Evolutionary conservation across 2,329 filamentous ascomycete genomes (phyloP).

Genomic region (Atkinsonella texensis): DNA sequence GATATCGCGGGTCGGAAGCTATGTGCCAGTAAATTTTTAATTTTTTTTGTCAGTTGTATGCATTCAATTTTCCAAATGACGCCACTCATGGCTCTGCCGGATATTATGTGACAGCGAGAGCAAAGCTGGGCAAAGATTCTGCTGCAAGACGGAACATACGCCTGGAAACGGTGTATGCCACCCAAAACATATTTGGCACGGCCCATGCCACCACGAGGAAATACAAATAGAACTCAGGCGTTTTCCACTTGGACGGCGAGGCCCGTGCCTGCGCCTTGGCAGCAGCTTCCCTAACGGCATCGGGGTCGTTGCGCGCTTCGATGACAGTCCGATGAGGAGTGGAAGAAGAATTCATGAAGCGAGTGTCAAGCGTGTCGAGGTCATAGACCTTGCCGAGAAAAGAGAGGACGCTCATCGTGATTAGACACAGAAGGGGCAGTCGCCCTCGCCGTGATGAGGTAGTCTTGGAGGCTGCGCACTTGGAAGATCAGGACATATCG

Average conservation of each 20-base stretch:
- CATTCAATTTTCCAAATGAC: background rate
- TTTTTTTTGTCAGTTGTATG: background rate
- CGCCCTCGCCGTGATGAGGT: background rate
- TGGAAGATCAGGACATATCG: background rate
- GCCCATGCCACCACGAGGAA: constrained; percentile 51
- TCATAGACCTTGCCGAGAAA: constrained; percentile 46
- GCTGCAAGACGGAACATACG: constrained; percentile 35
- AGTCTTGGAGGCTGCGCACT: background rate
- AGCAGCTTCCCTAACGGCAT: constrained; percentile 18
- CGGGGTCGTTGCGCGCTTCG: constrained; percentile 35
- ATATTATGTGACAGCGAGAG: no score
- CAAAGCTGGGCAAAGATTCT: background rate
- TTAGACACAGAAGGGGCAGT: background rate
- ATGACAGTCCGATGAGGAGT: constrained; percentile 51
- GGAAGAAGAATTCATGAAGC: constrained; percentile 57
- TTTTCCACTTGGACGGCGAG: constrained; percentile 68
- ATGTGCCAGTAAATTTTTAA: background rate
- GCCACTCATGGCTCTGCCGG: no score
- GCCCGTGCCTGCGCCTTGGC: constrained; percentile 29
- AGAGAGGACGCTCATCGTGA: constrained; percentile 30
- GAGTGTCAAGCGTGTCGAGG: constrained; percentile 48
- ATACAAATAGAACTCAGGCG: constrained; percentile 77
- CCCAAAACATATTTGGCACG: constrained; percentile 83
- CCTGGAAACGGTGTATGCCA: constrained; percentile 75
- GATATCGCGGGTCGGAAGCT: constrained; percentile 75